Conservation (phyloP, 345 rosid genomes). For the Nasturtium officinale region DNA sequence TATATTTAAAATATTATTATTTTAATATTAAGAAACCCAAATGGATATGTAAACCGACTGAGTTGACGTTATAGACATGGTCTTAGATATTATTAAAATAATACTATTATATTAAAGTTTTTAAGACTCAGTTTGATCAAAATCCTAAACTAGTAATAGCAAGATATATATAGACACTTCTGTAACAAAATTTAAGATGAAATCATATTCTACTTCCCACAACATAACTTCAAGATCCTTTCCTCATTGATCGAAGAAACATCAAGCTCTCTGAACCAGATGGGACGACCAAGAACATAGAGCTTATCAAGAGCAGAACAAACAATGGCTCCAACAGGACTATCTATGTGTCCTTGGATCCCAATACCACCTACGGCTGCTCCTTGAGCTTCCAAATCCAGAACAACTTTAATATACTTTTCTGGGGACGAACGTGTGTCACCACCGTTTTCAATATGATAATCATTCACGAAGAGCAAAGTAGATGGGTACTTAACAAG, state of each 20-base stretch:
- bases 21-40: no score
- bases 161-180: not conserved
- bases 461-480: slow-evolving; percentile 80
- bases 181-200: not conserved
- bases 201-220: slow-evolving; percentile 54
- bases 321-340: slow-evolving; percentile 57
- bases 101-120: not conserved
- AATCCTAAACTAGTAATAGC: not conserved
- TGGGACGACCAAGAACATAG: slow-evolving; percentile 54
- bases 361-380: slow-evolving; percentile 58
- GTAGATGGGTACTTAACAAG: slow-evolving; percentile 77
- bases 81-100: no score
- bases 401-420: slow-evolving; percentile 63
- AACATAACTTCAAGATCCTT: slow-evolving; percentile 86
- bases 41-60: no score
- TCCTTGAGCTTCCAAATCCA: slow-evolving; percentile 73
- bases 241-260: slow-evolving; percentile 65
- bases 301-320: slow-evolving; percentile 60
- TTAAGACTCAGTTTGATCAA: not conserved
- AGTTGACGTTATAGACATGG: no score
- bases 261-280: slow-evolving; percentile 65
- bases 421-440: slow-evolving; percentile 75
- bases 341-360: slow-evolving; percentile 56
- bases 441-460: slow-evolving; percentile 76
- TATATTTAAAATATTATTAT: no score